Evolutionary conservation across 225 moss, liverwort and hornwort genomes (phyloP).

Genomic region (Sphagnum contortum): DNA sequence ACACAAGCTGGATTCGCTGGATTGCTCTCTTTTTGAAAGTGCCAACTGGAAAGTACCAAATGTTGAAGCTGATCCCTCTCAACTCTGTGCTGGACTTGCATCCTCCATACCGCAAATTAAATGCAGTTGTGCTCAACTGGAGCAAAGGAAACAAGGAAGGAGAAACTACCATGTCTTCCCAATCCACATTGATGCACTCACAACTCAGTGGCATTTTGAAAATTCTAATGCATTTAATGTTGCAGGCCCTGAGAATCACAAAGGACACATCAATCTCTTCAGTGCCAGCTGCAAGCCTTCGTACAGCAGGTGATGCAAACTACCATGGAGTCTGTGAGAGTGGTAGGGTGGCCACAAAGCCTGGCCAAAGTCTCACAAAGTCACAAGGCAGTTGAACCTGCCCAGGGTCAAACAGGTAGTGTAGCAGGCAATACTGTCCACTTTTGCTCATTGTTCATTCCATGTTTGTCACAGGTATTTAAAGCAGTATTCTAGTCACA

Average conservation of each 20-base stretch:
- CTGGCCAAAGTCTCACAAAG: constrained; percentile 28
- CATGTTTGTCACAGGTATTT: not conserved
- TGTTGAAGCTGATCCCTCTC: too few relatives aligned
- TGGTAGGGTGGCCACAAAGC: constrained; percentile 26
- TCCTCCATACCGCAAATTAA: too few relatives aligned
- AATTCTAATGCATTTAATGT: not conserved
- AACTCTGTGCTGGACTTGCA: too few relatives aligned
- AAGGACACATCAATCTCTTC: constrained; percentile 25
- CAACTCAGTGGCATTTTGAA: too few relatives aligned
- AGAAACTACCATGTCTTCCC: not conserved
- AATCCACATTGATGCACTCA: not conserved
- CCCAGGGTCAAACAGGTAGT: constrained; percentile 27
- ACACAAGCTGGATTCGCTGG: too few relatives aligned
- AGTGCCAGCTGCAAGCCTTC: constrained; percentile 19
- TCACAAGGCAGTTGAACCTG: constrained; percentile 27
- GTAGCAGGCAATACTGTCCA: not conserved
- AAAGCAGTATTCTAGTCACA: too few relatives aligned
- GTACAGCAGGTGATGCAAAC: constrained; percentile 15
- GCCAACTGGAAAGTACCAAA: too few relatives aligned
- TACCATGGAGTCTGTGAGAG: constrained; percentile 16
- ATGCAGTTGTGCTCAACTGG: too few relatives aligned
- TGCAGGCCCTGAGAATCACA: constrained; percentile 47
- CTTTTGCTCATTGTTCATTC: not conserved
- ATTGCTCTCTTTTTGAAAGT: too few relatives aligned
- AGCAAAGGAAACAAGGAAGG: too few relatives aligned